phyloP scores from a whole-genome alignment of 1,284 basidiomycete species.

The Hemileia vastatrix region DNA sequence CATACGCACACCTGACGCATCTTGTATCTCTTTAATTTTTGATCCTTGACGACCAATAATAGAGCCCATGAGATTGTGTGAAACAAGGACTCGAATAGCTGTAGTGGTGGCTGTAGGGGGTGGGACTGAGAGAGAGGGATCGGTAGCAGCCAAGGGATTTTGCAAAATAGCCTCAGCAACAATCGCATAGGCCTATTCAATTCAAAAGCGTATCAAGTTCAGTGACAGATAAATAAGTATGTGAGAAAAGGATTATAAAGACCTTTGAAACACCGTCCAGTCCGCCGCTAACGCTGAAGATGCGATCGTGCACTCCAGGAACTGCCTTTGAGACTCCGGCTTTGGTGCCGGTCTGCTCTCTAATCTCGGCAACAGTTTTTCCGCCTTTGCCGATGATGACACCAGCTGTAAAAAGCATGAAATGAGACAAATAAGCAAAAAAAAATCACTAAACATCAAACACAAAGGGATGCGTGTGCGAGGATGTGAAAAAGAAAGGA shows the following conservation, averaged over 20 bases:
- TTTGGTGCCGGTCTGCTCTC: slow-evolving; percentile 90
- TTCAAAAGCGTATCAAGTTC: background rate
- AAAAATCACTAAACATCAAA: background rate
- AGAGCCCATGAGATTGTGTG: slow-evolving; percentile 45
- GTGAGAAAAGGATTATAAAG: slow-evolving; percentile 10
- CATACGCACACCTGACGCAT: slow-evolving; percentile 43
- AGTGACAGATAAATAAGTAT: slow-evolving; percentile 15
- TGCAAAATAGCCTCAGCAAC: slow-evolving; percentile 84
- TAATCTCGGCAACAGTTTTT: slow-evolving; percentile 90
- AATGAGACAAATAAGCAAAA: background rate
- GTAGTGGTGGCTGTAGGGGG: slow-evolving; percentile 62
- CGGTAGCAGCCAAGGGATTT: slow-evolving; percentile 55
- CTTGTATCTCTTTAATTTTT: slow-evolving; percentile 46
- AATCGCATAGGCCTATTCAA: slow-evolving; percentile 73
- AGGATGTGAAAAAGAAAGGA: background rate
- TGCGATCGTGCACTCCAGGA: slow-evolving; percentile 90
- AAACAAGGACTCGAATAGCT: slow-evolving; percentile 61
- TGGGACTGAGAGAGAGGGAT: slow-evolving; percentile 56
- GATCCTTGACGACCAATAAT: slow-evolving; percentile 45
- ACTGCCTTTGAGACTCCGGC: slow-evolving; percentile 98
- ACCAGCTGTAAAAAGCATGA: slow-evolving; percentile 26
- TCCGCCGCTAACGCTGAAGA: slow-evolving; percentile 82
- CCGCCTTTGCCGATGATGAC: slow-evolving; percentile 66
- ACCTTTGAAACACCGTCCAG: slow-evolving; percentile 86
- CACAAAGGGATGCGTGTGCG: background rate